Base-by-base conservation (phyloP, 495 filamentous ascomycete species). In the Penicillium paradoxum region DNA sequence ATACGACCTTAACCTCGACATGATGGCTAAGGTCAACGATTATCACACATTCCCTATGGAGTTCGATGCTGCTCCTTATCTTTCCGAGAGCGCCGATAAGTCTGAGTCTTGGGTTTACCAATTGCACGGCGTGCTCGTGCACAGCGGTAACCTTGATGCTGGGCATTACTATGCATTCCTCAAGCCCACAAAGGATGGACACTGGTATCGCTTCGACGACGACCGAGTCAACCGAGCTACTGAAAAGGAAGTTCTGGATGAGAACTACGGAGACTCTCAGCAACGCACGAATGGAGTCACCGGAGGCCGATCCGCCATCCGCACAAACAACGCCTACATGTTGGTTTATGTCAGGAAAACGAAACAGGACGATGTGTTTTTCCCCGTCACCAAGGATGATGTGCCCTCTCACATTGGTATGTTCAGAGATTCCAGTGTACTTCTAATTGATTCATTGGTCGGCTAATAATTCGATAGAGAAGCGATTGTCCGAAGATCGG, bases 161-260 rank as follows among this genome's bases (percentile, higher is more conserved):
- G 93, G 93, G n/a, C 93, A 99, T 68, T 99, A 99, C 71, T 99
- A 97, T 66, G 93, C 93, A 1, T 99, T 96, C 70, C 67, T 99
- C 55, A 97, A 95, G 67, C 93, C 95, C 0, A 82, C 83, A 52
- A 91, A 93, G 65, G 89, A 95, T 53, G 91, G 91, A 21, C 80
- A 86, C 69, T 99, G 96, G 79, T 97, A 93, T 76, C 95, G 88
- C 58, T 99, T 96, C 56, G 93, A 99, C 60, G 93, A 99, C 56
- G 93, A 99, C 64, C 83, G 90, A 44, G 93, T 99, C 33, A 97
- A 91, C 29, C 88, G 87, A 55, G 92, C 90, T 18, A 96, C 90
- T 4, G 85, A 88, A 67, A 85, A 88, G 51, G 93, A 99, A 67
- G 91, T 91, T 3, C 71, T 97, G 22, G 91, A 97, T 64, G 93